These are phyloP conservation scores for Chenopodium quinoa DNA, from an alignment of 148 eudicot species.

Conservation along the genomic window DNA sequence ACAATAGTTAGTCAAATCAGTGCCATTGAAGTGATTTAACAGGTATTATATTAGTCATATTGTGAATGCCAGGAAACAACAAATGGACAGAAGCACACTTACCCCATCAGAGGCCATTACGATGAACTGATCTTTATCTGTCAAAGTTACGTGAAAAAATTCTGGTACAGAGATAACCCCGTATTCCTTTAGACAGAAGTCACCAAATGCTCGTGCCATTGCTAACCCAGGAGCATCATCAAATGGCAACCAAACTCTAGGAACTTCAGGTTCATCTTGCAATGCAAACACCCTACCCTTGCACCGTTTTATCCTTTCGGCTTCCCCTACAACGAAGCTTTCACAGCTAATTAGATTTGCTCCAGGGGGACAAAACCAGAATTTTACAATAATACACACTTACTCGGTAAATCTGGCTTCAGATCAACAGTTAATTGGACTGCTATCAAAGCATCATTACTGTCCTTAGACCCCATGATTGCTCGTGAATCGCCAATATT, in stretches of 20 bases:
- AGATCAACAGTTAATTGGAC: constrained; percentile 95
- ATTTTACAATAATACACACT: constrained; percentile 15
- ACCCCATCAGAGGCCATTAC: constrained; percentile 99
- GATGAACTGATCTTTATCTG: constrained; percentile 77
- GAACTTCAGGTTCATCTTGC: constrained; percentile 98
- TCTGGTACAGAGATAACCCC: constrained; percentile 97
- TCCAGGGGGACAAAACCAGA: constrained; percentile 6
- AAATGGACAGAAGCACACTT: constrained; percentile 29
- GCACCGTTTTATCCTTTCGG: constrained; percentile 89
- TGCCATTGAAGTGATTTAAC: background rate
- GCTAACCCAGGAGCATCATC: constrained; percentile 99
- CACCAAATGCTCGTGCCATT: constrained; percentile 99
- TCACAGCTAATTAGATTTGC: constrained; percentile 5
- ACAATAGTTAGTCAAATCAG: background rate
- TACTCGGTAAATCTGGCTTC: constrained; percentile 98
- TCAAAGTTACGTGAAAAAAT: constrained; percentile 68
- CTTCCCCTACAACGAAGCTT: constrained; percentile 60
- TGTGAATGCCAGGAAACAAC: constrained; percentile 3
- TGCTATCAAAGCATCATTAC: constrained; percentile 60
- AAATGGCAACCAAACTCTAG: constrained; percentile 96
- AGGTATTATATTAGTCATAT: constrained; percentile 2
- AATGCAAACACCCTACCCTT: constrained; percentile 96
- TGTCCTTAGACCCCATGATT: constrained; percentile 73
- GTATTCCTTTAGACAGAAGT: constrained; percentile 92
- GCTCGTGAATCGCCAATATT: constrained; percentile 96